phyloP scores from a whole-genome alignment of 2,329 filamentous ascomycete genomes.

The Trichoderma guizhouense region DNA sequence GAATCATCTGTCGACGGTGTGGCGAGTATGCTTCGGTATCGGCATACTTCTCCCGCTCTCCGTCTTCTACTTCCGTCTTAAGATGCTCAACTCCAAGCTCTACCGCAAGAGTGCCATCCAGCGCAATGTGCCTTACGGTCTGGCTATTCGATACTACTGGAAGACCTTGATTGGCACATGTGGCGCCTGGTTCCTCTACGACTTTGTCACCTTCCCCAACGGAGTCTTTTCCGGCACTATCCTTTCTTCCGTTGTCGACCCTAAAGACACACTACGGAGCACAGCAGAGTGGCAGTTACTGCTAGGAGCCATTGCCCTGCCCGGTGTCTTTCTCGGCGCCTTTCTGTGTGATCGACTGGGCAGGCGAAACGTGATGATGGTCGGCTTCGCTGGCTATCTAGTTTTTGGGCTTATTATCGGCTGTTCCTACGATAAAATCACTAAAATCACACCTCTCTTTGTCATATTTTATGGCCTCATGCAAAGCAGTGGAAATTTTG shows the following conservation, averaged over 20 bases:
- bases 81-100: slow-evolving; percentile 49
- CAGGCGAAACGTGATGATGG: slow-evolving; percentile 48
- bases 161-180: slow-evolving; percentile 50
- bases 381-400: slow-evolving; percentile 48
- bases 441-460: slow-evolving; percentile 48
- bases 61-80: slow-evolving; percentile 55
- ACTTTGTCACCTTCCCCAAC: slow-evolving; percentile 47
- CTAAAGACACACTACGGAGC: slow-evolving; percentile 36
- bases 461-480: slow-evolving; percentile 52
- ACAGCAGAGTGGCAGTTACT: slow-evolving; percentile 50
- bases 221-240: slow-evolving; percentile 45
- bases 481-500: slow-evolving; percentile 47
- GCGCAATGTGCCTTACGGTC: slow-evolving; percentile 44
- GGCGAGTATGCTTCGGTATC: slow-evolving; percentile 49
- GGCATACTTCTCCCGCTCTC: slow-evolving; percentile 48
- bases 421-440: slow-evolving; percentile 44
- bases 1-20: slow-evolving; percentile 39
- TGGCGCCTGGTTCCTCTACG: slow-evolving; percentile 54
- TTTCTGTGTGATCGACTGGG: slow-evolving; percentile 46
- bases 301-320: slow-evolving; percentile 42
- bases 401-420: slow-evolving; percentile 52
- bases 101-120: slow-evolving; percentile 54
- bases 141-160: slow-evolving; percentile 54
- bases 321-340: slow-evolving; percentile 49
- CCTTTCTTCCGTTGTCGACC: slow-evolving; percentile 36